Evolutionary conservation across 768 basidiomycete species (phyloP).

Genomic region (Ramaria sp.): DNA sequence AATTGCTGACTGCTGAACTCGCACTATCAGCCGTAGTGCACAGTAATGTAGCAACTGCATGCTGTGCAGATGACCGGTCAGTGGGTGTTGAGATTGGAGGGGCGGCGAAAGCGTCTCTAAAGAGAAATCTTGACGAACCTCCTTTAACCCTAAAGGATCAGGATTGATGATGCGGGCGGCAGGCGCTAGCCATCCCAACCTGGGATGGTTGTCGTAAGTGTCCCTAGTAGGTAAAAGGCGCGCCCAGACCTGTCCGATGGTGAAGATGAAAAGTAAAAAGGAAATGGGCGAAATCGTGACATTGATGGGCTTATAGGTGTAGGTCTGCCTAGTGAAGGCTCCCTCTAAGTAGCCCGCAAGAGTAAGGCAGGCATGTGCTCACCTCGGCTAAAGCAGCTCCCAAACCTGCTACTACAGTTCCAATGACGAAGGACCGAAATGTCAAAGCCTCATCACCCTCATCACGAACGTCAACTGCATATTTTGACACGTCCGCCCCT

Average conservation of each 20-base stretch:
- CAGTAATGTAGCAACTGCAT: slow-evolving; percentile 45
- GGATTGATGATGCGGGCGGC: slow-evolving; percentile 43
- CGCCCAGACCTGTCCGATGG: slow-evolving; percentile 41
- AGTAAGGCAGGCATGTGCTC: slow-evolving; percentile 6
- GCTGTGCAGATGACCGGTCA: slow-evolving; percentile 24
- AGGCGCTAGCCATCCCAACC: slow-evolving; percentile 29
- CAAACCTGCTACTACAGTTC: slow-evolving; percentile 45
- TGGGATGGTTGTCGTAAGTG: slow-evolving; percentile 30
- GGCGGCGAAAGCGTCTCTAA: not conserved
- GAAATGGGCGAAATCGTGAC: slow-evolving; percentile 45
- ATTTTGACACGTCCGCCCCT: slow-evolving; percentile 19
- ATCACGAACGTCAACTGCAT: slow-evolving; percentile 46
- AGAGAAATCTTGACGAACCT: slow-evolving; percentile 26
- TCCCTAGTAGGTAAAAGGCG: slow-evolving; percentile 1
- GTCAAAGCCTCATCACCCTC: slow-evolving; percentile 47
- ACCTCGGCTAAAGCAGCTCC: slow-evolving; percentile 52
- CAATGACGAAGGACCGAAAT: slow-evolving; percentile 44
- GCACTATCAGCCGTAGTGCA: slow-evolving; percentile 46
- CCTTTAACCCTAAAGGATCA: slow-evolving; percentile 46
- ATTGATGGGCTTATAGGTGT: slow-evolving; percentile 47
- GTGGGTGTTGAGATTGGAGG: not conserved
- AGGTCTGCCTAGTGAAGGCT: slow-evolving; percentile 32
- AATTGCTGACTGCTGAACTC: slow-evolving; percentile 46
- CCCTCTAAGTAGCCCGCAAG: not conserved
- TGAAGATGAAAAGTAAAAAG: slow-evolving; percentile 42